phyloP scores from a whole-genome alignment of 495 filamentous ascomycete genomes.

The Penicillium cataractarum region DNA sequence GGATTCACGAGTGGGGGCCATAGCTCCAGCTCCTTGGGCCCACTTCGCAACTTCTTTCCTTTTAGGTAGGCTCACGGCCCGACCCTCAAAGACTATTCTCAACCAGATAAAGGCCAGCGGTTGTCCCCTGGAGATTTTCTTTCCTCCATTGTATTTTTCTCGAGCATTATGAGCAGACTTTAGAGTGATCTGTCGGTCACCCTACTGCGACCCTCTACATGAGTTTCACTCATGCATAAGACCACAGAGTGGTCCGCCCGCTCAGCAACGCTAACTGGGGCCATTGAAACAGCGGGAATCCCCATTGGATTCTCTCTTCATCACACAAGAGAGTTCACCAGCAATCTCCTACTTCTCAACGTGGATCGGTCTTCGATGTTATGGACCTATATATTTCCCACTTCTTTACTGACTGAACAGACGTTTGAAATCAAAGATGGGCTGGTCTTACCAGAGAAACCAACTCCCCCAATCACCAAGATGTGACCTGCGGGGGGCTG shows the following conservation, averaged over 20 bases:
- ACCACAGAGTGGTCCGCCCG: background rate
- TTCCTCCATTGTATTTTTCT: background rate
- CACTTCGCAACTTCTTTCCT: conserved; percentile 3
- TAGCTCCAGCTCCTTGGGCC: background rate
- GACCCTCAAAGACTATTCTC: background rate
- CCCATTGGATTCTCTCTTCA: background rate
- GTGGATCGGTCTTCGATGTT: background rate
- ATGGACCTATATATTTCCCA: background rate
- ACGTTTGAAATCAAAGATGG: background rate
- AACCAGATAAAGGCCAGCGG: background rate
- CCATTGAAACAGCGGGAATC: background rate
- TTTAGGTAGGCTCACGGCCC: background rate
- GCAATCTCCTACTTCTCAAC: background rate
- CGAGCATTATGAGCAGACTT: background rate
- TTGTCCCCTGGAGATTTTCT: background rate
- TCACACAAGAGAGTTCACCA: background rate
- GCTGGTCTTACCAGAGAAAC: background rate
- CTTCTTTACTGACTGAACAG: background rate
- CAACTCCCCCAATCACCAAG: background rate
- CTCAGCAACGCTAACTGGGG: background rate
- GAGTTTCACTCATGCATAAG: background rate
- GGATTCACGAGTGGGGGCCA: background rate
- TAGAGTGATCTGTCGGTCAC: background rate
- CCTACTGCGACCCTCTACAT: too few relatives aligned
- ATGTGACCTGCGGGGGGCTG: background rate